Evolutionary conservation across 2,329 filamentous ascomycete genomes (phyloP).

Genomic region (Teratosphaeria destructans): DNA sequence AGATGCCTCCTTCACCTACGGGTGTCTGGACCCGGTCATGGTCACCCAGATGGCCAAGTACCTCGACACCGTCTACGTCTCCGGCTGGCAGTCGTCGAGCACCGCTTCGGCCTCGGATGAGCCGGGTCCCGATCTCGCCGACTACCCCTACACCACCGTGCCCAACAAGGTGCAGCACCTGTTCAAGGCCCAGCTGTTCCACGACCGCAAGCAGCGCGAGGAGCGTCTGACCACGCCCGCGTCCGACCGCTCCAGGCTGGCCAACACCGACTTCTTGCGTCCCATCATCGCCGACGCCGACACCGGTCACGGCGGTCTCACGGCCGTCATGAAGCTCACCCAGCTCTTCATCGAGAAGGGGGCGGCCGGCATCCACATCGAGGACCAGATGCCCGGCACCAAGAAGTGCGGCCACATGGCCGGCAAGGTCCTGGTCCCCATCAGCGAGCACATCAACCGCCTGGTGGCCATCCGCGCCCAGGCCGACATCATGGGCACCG

Average conservation of each 20-base stretch:
- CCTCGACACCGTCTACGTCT: constrained; percentile 96
- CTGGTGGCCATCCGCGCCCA: constrained; percentile 93
- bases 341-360: constrained; percentile 96
- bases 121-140: constrained; percentile 92
- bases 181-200: constrained; percentile 98
- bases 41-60: constrained; percentile 99
- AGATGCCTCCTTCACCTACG: constrained; percentile 88
- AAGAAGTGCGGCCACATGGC: constrained; percentile 99
- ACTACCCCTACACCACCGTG: constrained; percentile 89
- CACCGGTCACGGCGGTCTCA: constrained; percentile 91
- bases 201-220: constrained; percentile 97
- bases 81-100: constrained; percentile 96
- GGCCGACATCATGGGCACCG: constrained; percentile 93
- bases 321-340: constrained; percentile 98
- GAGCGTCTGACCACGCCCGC: constrained; percentile 74
- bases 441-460: constrained; percentile 96
- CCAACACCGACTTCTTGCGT: constrained; percentile 85
- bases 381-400: constrained; percentile 94
- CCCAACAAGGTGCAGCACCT: constrained; percentile 97
- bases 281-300: constrained; percentile 96
- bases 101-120: constrained; percentile 92
- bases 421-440: constrained; percentile 92
- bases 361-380: constrained; percentile 94
- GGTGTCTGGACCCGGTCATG: constrained; percentile 95
- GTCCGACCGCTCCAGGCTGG: constrained; percentile 58